phyloP scores from a whole-genome alignment of 2,329 filamentous ascomycete genomes.

The Trichophyton benhamiae region DNA sequence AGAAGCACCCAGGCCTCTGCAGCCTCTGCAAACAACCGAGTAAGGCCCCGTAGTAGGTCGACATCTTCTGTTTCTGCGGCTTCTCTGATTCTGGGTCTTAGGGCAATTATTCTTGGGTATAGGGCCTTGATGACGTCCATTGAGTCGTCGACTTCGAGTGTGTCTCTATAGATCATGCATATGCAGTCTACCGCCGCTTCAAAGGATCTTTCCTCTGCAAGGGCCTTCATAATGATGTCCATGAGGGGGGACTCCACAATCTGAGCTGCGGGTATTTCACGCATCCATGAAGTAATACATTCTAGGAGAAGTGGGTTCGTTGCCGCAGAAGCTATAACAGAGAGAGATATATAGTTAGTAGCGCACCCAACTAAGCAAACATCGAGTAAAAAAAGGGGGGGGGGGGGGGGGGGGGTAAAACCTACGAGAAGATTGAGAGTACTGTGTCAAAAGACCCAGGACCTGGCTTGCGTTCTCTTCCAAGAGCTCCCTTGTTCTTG shows the following conservation, averaged over 20 bases:
- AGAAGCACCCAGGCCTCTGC: conserved; percentile 90
- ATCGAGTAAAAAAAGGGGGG: background rate
- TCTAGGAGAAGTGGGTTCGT: conserved; percentile 85
- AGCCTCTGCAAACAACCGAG: conserved; percentile 81
- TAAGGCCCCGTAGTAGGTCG: conserved; percentile 77
- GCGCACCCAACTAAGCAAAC: background rate
- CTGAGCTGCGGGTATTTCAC: conserved; percentile 73
- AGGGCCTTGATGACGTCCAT: conserved; percentile 68
- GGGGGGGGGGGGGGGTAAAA: conserved; percentile 1
- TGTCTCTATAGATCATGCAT: conserved; percentile 83
- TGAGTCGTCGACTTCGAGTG: conserved; percentile 83
- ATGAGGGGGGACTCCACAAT: conserved; percentile 79
- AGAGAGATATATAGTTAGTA: background rate
- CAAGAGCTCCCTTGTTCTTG: conserved; percentile 77
- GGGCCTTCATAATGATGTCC: conserved; percentile 63
- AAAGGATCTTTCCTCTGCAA: conserved; percentile 61
- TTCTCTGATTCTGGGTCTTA: conserved; percentile 64
- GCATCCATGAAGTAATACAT: conserved; percentile 92
- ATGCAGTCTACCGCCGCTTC: conserved; percentile 85
- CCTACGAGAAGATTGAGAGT: conserved; percentile 78
- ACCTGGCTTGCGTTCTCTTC: conserved; percentile 84
- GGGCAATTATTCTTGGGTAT: conserved; percentile 64
- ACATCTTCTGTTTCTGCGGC: conserved; percentile 68
- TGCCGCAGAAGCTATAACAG: conserved; percentile 52
- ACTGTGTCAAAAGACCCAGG: conserved; percentile 74